Conservation (phyloP, 2,329 filamentous ascomycete genomes). For the Diaporthe destruens region DNA sequence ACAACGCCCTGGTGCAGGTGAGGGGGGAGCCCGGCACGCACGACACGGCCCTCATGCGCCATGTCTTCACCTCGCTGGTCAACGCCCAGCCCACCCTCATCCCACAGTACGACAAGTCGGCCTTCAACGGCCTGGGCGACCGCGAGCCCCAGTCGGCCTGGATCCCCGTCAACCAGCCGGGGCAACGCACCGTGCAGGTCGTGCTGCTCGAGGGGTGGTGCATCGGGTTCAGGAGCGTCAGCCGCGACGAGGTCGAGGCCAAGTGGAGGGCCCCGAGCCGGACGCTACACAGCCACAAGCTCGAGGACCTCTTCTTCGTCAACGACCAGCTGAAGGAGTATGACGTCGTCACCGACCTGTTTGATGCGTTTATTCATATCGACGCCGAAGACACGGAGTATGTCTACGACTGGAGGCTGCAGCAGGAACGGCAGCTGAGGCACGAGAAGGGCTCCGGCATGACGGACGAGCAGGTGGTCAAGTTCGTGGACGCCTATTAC, state of each 20-base stretch:
- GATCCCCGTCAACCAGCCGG: conserved; percentile 66
- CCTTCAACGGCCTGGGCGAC: conserved; percentile 81
- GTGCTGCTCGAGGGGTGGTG: conserved; percentile 94
- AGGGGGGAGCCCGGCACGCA: conserved; percentile 88
- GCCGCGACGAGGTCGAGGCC: conserved; percentile 62
- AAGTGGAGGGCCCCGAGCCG: conserved; percentile 64
- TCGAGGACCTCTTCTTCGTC: conserved; percentile 64
- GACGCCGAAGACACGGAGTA: conserved; percentile 79
- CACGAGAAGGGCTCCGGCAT: conserved; percentile 79
- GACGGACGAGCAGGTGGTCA: conserved; percentile 82
- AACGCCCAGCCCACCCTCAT: conserved; percentile 66
- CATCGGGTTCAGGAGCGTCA: conserved; percentile 81
- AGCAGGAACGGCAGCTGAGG: conserved; percentile 83
- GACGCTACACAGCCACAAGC: conserved; percentile 61
- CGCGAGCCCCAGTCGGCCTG: conserved; percentile 73
- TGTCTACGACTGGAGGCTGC: conserved; percentile 86
- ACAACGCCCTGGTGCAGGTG: conserved; percentile 83
- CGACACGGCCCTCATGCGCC: conserved; percentile 74
- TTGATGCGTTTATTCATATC: conserved; percentile 69
- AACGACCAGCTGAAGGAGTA: conserved; percentile 63
- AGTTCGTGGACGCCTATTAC: conserved; percentile 79
- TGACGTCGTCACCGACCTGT: conserved; percentile 61
- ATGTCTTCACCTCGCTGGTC: conserved; percentile 72
- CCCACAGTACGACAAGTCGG: conserved; percentile 87
- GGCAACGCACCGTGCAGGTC: conserved; percentile 66